Evolutionary conservation across 352 stramenopile species (phyloP).

Genomic region (Globisporangium cylindrosporum): DNA sequence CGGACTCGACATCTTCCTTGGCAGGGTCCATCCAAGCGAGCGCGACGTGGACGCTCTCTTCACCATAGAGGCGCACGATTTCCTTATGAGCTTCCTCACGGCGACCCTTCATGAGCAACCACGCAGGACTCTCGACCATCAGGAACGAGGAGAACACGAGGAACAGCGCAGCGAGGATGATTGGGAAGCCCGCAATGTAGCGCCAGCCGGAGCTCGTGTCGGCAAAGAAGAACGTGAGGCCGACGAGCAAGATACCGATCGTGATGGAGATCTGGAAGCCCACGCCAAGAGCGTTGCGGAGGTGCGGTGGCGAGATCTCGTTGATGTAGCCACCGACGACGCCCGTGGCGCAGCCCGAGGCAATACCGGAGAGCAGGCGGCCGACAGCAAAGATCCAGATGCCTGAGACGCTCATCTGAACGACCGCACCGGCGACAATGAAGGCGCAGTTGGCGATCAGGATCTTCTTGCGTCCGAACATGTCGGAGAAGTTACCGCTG

Average conservation of each 20-base stretch:
- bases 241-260: conserved; percentile 43
- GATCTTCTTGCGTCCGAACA: conserved; percentile 22
- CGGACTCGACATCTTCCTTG: conserved; percentile 22
- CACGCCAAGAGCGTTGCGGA: conserved; percentile 30
- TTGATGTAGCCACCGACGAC: conserved; percentile 41
- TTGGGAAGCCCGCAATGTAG: conserved; percentile 36
- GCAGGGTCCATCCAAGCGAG: conserved; percentile 29
- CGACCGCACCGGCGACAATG: conserved; percentile 29
- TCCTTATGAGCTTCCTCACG: conserved; percentile 26
- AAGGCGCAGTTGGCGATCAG: conserved; percentile 16
- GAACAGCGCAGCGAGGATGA: conserved; percentile 30
- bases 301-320: conserved; percentile 38
- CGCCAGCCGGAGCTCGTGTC: conserved; percentile 47
- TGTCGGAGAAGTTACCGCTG: conserved; percentile 28
- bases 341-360: conserved; percentile 32
- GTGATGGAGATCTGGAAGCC: conserved; percentile 48
- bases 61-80: conserved; percentile 29
- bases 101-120: conserved; percentile 34
- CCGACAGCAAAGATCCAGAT: conserved; percentile 23
- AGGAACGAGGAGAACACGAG: conserved; percentile 21
- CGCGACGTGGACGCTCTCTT: conserved; percentile 28
- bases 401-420: not conserved
- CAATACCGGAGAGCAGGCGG: conserved; percentile 34
- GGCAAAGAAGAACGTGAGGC: conserved; percentile 52
- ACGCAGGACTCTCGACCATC: conserved; percentile 40